A percentile compares a stretch with the other conserved stretches of the same genome.
Evolutionary conservation across 805 yeast genomes (phyloP).

Genomic region (Saccharomycopsis sp.): DNA sequence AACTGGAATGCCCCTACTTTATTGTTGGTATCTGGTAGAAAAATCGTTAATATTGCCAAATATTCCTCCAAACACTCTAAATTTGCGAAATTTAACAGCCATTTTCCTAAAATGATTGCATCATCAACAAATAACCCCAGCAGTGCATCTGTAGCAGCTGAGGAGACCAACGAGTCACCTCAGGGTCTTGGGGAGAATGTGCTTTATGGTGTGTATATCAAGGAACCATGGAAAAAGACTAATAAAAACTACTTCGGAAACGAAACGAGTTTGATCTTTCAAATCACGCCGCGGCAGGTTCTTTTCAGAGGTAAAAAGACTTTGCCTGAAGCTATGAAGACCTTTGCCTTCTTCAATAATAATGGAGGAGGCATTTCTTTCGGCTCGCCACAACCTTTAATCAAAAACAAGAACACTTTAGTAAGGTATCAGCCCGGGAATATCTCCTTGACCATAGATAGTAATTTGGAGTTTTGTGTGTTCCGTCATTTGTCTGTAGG

Average conservation of each 20-base stretch:
- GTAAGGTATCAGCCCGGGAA: constrained; percentile 60
- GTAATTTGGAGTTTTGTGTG: constrained; percentile 70
- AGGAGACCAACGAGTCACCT: constrained; percentile 1
- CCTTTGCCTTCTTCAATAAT: constrained; percentile 57
- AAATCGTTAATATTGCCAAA: constrained; percentile 28
- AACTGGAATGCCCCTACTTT: constrained; percentile 90
- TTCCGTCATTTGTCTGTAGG: constrained; percentile 65
- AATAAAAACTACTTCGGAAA: constrained; percentile 72
- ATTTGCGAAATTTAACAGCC: constrained; percentile 38
- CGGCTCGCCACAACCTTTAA: constrained; percentile 61
- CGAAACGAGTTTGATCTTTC: constrained; percentile 48
- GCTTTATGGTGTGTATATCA: constrained; percentile 57
- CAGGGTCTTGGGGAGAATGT: constrained; percentile 29
- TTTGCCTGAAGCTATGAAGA: constrained; percentile 31
- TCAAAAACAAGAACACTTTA: constrained; percentile 34
- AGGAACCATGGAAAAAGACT: constrained; percentile 72
- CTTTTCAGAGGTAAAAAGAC: constrained; percentile 36
- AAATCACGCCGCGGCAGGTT: constrained; percentile 61
- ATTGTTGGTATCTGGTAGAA: constrained; percentile 59
- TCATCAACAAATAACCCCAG: neutral
- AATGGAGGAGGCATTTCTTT: constrained; percentile 78
- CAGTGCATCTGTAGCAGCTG: neutral
- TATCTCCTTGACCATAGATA: constrained; percentile 73
- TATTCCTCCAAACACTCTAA: constrained; percentile 6
- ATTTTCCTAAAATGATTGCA: constrained; percentile 21